These are phyloP conservation scores for Darksidea phi DNA, from an alignment of 495 filamentous ascomycete genomes.

Conservation along the genomic window DNA sequence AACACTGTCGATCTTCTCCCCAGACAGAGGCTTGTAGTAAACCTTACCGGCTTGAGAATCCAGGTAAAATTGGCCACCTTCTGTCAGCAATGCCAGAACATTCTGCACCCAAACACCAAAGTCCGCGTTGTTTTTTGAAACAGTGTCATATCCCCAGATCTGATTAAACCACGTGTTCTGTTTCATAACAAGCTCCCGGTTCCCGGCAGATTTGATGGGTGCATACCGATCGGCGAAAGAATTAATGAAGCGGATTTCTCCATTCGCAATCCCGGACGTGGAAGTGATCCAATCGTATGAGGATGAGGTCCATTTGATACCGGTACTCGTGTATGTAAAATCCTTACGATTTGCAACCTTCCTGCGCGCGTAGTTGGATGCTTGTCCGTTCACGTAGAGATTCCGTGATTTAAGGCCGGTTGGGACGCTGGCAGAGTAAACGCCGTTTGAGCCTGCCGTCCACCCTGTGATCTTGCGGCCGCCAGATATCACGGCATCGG, in stretches of 20 bases:
- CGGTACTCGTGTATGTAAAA: not conserved
- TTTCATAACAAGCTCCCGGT: not conserved
- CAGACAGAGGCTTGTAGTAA: slow-evolving; percentile 10
- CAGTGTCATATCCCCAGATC: not conserved
- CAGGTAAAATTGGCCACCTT: slow-evolving; percentile 1
- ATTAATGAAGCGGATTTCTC: not conserved
- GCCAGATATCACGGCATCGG: not conserved
- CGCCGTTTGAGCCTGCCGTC: not conserved
- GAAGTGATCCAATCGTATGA: not conserved
- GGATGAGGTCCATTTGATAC: not conserved
- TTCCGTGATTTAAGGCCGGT: not conserved
- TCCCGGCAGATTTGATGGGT: not conserved
- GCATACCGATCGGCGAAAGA: slow-evolving; percentile 1
- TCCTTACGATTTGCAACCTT: not conserved
- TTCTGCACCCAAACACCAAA: slow-evolving; percentile 13
- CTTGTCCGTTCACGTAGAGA: not conserved
- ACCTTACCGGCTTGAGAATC: not conserved
- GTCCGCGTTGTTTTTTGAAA: not conserved
- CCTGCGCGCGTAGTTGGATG: not conserved
- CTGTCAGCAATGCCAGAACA: not conserved
- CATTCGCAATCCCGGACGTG: not conserved
- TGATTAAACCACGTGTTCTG: slow-evolving; percentile 1
- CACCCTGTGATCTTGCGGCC: not conserved
- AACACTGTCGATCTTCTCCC: slow-evolving; percentile 1
- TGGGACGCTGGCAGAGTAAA: not conserved